Evolutionary conservation across 345 rosid genomes (phyloP).

Genomic region (Corchorus olitorius): DNA sequence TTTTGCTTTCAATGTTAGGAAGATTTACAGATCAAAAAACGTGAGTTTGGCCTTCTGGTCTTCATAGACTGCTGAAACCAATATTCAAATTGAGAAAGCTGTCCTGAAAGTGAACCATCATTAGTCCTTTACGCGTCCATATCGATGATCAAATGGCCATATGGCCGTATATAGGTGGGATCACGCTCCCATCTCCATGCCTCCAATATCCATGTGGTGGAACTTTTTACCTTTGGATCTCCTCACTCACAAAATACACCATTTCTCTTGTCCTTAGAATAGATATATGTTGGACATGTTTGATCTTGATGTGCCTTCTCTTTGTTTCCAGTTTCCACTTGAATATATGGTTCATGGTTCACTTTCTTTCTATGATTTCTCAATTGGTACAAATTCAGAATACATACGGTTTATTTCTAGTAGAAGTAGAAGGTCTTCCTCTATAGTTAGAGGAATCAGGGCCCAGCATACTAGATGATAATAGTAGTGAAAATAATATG

Average conservation of each 20-base stretch:
- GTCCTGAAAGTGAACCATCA: not conserved
- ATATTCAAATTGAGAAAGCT: not conserved
- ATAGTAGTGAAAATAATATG: too few relatives aligned
- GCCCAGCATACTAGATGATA: not conserved
- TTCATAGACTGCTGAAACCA: not conserved
- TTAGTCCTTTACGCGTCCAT: not conserved
- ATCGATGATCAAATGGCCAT: not conserved
- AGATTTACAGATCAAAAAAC: not conserved
- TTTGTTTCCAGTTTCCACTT: not conserved
- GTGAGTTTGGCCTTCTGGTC: not conserved
- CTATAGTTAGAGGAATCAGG: too few relatives aligned
- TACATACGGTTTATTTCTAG: not conserved
- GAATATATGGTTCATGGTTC: not conserved
- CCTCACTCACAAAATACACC: not conserved
- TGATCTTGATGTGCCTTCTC: not conserved
- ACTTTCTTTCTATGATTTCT: too few relatives aligned
- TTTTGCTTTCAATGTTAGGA: not conserved
- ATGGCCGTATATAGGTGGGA: not conserved
- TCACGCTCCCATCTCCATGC: not conserved
- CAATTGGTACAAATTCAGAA: not conserved
- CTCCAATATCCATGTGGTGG: not conserved
- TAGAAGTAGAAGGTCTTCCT: not conserved
- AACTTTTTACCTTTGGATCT: not conserved
- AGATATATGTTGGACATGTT: not conserved
- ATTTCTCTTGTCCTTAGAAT: not conserved